Conservation (phyloP, 108 stramenopile genomes). For the Mediolabrus comicus region DNA sequence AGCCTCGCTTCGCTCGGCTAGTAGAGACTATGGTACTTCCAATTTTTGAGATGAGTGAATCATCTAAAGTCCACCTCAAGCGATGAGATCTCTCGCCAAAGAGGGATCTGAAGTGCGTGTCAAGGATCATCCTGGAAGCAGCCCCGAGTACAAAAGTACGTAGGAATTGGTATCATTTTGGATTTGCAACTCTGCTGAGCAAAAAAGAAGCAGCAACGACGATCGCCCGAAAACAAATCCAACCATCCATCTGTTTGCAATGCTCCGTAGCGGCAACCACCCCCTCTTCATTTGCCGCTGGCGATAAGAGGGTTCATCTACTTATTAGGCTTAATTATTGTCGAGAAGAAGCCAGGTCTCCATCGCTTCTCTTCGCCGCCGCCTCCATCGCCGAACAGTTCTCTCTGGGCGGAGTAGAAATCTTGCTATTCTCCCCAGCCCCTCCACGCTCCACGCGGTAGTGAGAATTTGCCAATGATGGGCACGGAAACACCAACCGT, state of each 20-base stretch:
- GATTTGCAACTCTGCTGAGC: no score
- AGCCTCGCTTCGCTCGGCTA: neutral
- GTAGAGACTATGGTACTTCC: neutral
- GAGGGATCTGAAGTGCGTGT: no score
- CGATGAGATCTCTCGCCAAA: no score
- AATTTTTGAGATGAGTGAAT: no score
- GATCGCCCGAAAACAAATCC: no score
- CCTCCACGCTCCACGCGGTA: neutral
- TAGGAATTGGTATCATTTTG: no score
- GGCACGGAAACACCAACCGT: neutral
- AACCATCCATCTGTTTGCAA: no score
- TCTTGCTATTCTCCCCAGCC: neutral
- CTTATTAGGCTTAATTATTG: neutral
- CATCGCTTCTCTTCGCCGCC: neutral
- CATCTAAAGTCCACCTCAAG: no score
- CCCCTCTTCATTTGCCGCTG: neutral
- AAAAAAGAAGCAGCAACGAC: no score
- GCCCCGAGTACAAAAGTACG: no score
- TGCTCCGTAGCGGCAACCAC: slow-evolving; percentile 1
- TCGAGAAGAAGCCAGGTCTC: neutral
- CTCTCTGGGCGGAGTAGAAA: neutral
- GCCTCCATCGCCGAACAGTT: neutral
- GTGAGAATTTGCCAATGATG: slow-evolving; percentile 2
- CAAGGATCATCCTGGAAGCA: no score
- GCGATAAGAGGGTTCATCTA: neutral